Conservation (phyloP, 257 asterid genomes). For the Osmanthus fragrans region DNA sequence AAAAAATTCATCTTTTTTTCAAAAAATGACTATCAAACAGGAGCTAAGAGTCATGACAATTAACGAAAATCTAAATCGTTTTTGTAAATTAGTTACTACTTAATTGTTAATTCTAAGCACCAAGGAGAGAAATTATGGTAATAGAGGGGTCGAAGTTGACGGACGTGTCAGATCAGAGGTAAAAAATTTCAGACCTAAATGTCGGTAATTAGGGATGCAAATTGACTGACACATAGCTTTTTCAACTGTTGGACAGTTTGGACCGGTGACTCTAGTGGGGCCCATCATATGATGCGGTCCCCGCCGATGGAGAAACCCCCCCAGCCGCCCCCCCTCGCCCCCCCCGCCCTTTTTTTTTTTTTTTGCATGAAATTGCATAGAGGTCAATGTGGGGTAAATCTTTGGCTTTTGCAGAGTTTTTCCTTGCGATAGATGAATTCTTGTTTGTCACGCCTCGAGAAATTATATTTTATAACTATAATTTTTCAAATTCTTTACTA, state of each 20-base stretch:
- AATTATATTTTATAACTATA: no score
- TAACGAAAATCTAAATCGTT: no score
- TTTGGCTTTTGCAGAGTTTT: background rate
- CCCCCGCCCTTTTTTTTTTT: no score
- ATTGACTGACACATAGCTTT: background rate
- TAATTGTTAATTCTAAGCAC: no score
- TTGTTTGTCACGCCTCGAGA: background rate
- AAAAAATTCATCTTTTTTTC: no score
- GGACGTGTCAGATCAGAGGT: no score
- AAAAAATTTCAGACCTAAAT: background rate
- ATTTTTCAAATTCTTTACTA: no score
- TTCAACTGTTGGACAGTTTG: slow-evolving; percentile 14
- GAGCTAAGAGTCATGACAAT: no score
- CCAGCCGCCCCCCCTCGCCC: no score
- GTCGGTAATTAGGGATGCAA: slow-evolving; percentile 26
- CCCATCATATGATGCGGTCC: background rate
- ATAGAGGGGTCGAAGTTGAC: no score
- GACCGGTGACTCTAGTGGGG: background rate
- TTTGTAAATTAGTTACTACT: no score
- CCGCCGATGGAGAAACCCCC: background rate
- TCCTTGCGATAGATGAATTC: background rate
- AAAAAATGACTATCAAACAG: no score
- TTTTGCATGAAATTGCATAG: background rate
- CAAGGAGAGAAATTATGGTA: background rate
- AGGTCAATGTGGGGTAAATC: background rate